Base-by-base conservation (phyloP, 768 basidiomycete species). In the Tulasnella sp. region DNA sequence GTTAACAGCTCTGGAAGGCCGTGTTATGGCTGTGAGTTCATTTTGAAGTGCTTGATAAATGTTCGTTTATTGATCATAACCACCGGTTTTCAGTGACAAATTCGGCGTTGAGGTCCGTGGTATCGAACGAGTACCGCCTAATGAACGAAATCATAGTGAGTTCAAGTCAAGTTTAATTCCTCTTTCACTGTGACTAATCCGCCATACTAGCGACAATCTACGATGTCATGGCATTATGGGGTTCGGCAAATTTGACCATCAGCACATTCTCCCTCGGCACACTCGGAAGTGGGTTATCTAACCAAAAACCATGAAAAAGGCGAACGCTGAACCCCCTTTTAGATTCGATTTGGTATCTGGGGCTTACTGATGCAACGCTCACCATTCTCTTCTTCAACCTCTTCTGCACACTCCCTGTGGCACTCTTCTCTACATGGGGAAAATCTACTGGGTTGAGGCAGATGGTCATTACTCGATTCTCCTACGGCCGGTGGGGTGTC, bases 31-130 rank as follows among this genome's bases (percentile, higher is more conserved):
- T 38, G 34, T 38, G 15, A 38, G 34, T 15, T 15, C 34, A 38
- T 38, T 38, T 7, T 15, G 34, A 38, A 7, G 15, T 38, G 34
- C 7, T 5, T 5, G 34, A 38, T 38, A n/a, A n/a, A n/a, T n/a
- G n/a, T 15, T 38, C 34, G 34, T 15, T 38, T 38, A 38, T 15
- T 38, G 34, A 7, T 38, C n/a, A n/a, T 38, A 5, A 15, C 34
- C 7, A 38, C 34, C 34, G 5, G 5, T 5, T 38, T 38, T 38
- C 34, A 38, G 34, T 38, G 34, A 38, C 15, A 68, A 71, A 17
- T 74, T 69, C 54, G 79, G 78, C 50, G 76, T 80, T n/a, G 80
- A 81, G 67, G 78, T 77, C 3, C 69, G 77, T 66, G 80, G 80
- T n/a, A 76, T 81, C 5, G 80, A 80, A 62, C 75, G 79, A 11